These are phyloP conservation scores for Rhodotorula sp. DNA, from an alignment of 1,284 basidiomycete species.

Conservation along the genomic window DNA sequence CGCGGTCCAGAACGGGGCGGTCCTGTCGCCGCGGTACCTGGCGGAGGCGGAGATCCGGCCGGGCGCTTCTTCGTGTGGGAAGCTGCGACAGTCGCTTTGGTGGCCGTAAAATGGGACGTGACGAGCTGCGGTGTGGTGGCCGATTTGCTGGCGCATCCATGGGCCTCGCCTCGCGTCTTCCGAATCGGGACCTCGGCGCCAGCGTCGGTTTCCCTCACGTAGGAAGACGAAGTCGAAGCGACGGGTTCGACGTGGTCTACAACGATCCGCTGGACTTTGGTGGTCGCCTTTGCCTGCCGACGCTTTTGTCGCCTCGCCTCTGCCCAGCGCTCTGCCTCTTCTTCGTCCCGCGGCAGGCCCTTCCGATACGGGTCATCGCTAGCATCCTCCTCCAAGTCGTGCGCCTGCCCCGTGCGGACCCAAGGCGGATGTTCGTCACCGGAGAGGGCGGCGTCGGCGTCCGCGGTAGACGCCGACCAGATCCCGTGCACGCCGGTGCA, in stretches of 20 bases:
- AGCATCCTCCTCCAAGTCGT: neutral
- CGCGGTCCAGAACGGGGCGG: neutral
- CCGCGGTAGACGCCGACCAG: neutral
- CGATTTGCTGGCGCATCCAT: neutral
- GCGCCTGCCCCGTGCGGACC: neutral
- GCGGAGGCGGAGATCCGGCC: neutral
- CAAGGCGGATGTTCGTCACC: neutral
- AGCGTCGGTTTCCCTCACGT: no score
- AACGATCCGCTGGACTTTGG: neutral
- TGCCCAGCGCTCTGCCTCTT: conserved; percentile 1
- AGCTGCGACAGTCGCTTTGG: neutral
- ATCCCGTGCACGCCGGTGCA: neutral
- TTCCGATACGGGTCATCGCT: neutral
- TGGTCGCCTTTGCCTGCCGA: neutral
- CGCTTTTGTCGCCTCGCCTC: neutral
- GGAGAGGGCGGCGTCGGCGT: neutral
- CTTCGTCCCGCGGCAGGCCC: conserved; percentile 2
- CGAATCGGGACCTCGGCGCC: neutral
- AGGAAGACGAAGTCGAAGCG: no score
- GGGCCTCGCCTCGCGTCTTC: no score
- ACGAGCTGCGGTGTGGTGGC: neutral
- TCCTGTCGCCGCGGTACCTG: no score
- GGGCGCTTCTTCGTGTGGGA: conserved; percentile 5
- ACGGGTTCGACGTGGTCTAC: neutral
- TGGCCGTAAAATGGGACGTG: neutral